Base-by-base conservation (phyloP, 176 grass and related monocot genomes). In the Themeda triandra region DNA sequence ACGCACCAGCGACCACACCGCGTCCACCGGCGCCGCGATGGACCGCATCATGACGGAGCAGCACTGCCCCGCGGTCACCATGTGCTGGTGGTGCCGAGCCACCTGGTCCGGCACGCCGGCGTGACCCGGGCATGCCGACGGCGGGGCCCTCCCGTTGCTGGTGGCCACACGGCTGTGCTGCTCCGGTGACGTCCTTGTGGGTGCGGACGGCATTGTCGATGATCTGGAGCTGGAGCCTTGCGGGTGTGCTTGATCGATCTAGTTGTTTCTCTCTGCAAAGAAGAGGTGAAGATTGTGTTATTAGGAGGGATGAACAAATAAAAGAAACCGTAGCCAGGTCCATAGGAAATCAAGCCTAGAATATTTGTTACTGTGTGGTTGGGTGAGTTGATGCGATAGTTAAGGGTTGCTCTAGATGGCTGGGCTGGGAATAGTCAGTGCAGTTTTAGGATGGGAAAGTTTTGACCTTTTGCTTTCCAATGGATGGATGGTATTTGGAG, bases 1-100 rank as follows among this genome's bases (percentile, higher is more conserved):
- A 37, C 95, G 91, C 29, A 98, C 91, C 67, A 98, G 83, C n/a
- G 92, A 93, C 95, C 95, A 98, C 75, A 98, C 95, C 6, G 53
- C 78, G 19, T 87, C 79, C 35, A 64, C 90, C 24, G 91, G 89
- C 33, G 92, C 89, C 56, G 76, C 80, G 35, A 95, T 79, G 25
- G 62, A 15, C 63, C 90, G 87, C 78, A 83, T 54, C 80, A 92
- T 63, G 18, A 75, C 32, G 5, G 89, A 88, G 87, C 85, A 95
- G 68, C 92, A 98, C 83, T 95, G 95, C 66, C 90, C 64, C 7
- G 71, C 23, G 31, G 85, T 83, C 23, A 90, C 80, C 12, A 36
- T 33, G 83, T 98, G 95, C 63, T 93, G 82, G 72, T 98, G 95
- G 84, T 92, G 82, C 19, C 76, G 82, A 40, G 89, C 86, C 40